Base-by-base conservation (phyloP, 768 basidiomycete genomes). In the Leucosporidium creatinivorum region DNA sequence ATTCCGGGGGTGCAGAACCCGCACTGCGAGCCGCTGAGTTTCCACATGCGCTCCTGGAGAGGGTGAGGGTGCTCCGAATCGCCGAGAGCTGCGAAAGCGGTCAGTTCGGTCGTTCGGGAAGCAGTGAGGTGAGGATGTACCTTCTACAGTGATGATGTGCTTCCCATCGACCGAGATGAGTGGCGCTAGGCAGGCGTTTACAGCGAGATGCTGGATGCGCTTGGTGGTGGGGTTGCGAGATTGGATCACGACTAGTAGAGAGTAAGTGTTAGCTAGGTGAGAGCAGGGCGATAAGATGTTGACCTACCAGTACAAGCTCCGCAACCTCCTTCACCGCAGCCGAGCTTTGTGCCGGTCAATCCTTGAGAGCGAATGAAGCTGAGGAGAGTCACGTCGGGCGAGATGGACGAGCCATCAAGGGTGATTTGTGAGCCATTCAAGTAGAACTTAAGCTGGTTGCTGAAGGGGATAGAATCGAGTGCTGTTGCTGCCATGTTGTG, bases 101-200 rank as follows among this genome's bases (percentile, higher is more conserved):
- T 44, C 15, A 44, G 39, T 13, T 44, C 39, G 15, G 39, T 44
- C 39, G 39, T 10, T 6, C 8, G 15, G 39, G 3, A 44, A 15
- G 2, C 2, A 13, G 6, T 9, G 39, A 44, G 10, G 4, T 15
- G 39, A 44, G 15, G 13, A 7, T 2, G 10, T 13, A 44, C 39
- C 75, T 55, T 74, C 73, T 52, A 73, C 69, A 26, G 75, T 76
- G 54, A 76, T 68, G 58, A 74, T 62, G 31, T 76, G 75, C 39
- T 67, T 68, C 7, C 75, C 75, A 48, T 74, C 74, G 18, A 74
- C 69, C 13, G 59, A 58, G 52, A 54, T n/a, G 21, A 76, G 66
- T 1, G 75, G 75, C 26, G 73, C 70, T 15, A 76, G 63, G 49
- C 75, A 76, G 3, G 75, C 74, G 59, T 76, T 76, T 63, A 74